These are phyloP conservation scores for Suillus cothurnatus DNA, from an alignment of 768 basidiomycete species.

Conservation along the genomic window DNA sequence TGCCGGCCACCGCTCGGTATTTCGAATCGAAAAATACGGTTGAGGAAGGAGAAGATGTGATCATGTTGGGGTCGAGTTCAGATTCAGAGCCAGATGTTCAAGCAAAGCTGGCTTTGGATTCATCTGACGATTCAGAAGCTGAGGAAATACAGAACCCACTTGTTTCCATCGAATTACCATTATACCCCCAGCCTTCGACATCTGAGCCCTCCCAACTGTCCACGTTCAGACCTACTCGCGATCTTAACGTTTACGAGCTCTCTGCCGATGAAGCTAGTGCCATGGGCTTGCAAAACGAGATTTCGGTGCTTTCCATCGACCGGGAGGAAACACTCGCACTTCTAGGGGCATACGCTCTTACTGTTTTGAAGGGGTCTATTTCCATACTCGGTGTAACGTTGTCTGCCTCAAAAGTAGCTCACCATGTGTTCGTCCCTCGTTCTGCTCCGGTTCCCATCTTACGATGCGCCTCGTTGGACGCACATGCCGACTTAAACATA, in stretches of 20 bases:
- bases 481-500: neutral
- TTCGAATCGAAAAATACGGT: neutral
- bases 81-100: constrained; percentile 2
- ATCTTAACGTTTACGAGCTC: neutral
- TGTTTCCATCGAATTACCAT: neutral
- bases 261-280: neutral
- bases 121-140: constrained; percentile 3
- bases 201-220: neutral
- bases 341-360: constrained; percentile 65
- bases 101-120: neutral
- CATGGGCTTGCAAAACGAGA: neutral
- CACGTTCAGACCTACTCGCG: neutral
- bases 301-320: neutral
- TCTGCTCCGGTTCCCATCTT: constrained; percentile 75
- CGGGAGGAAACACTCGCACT: constrained; percentile 44
- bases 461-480: constrained; percentile 30
- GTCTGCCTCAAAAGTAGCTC: constrained; percentile 36
- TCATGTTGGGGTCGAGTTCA: constrained; percentile 1
- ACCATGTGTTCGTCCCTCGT: constrained; percentile 73
- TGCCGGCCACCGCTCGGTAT: neutral
- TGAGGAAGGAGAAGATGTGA: neutral
- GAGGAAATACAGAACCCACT: neutral
- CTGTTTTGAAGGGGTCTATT: constrained; percentile 64
- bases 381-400: constrained; percentile 58
- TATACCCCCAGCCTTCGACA: neutral